Percentiles rank a stretch among this genome's conserved stretches.
Evolutionary conservation across 2,329 filamentous ascomycete species (phyloP).

Genomic region (Trichoderma sp.): DNA sequence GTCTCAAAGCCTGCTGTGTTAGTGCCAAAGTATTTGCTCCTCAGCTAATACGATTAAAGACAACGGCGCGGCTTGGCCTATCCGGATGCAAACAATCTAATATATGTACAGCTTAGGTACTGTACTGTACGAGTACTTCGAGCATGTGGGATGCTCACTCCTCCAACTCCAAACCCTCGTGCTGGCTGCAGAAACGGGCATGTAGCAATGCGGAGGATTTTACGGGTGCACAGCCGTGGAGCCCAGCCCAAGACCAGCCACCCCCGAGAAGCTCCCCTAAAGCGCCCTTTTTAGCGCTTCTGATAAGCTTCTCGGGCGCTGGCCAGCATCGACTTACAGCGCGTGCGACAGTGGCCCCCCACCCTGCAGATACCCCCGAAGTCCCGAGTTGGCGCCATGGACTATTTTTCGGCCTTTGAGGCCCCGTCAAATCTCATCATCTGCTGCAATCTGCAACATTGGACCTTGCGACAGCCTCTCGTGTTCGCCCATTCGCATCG

Average conservation of each 20-base stretch:
- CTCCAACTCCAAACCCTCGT: not conserved
- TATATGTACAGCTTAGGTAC: not conserved
- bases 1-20: not conserved
- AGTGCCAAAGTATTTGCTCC: not conserved
- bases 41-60: not conserved
- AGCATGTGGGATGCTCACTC: not conserved
- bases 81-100: not conserved
- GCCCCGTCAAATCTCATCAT: not conserved
- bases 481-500: not conserved
- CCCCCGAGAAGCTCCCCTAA: not conserved
- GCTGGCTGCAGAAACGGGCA: not conserved
- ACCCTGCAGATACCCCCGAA: conserved; percentile 1
- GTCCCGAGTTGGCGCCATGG: conserved; percentile 16
- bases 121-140: not conserved
- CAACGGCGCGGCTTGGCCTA: not conserved
- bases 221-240: conserved; percentile 2
- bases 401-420: conserved; percentile 17
- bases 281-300: not conserved
- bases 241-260: not conserved
- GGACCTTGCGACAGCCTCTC: not conserved
- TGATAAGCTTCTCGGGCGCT: conserved; percentile 7
- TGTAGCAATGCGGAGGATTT: conserved; percentile 6
- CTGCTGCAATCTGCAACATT: not conserved
- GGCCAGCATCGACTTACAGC: not conserved
- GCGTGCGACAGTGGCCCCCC: not conserved